Conservation (phyloP, 2,329 filamentous ascomycete species). For the Zymoseptoria brevis region DNA sequence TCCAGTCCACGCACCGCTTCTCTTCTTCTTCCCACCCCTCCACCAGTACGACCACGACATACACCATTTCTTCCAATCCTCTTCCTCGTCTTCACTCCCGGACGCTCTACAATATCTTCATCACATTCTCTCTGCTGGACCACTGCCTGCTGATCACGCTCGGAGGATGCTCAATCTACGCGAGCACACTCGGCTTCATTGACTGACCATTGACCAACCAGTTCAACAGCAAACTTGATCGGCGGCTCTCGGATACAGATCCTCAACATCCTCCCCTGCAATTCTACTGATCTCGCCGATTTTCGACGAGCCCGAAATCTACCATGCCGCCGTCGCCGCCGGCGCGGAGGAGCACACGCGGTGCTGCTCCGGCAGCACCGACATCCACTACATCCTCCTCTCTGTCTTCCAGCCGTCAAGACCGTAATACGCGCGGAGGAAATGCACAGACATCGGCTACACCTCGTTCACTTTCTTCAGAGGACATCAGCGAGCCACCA, state of each 20-base stretch:
- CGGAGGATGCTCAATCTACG: not conserved
- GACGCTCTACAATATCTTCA: not conserved
- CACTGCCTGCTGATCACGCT: slow-evolving; percentile 3
- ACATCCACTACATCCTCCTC: slow-evolving; percentile 70
- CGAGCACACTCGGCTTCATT: not conserved
- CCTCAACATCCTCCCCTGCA: not conserved
- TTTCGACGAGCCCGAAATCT: not conserved
- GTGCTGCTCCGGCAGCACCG: slow-evolving; percentile 44
- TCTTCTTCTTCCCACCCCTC: not conserved
- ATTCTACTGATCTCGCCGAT: not conserved
- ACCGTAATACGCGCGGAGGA: slow-evolving; percentile 62
- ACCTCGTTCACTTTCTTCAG: slow-evolving; percentile 63
- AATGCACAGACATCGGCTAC: slow-evolving; percentile 71
- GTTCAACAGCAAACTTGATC: not conserved
- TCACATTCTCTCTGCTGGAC: slow-evolving; percentile 2
- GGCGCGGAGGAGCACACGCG: slow-evolving; percentile 76
- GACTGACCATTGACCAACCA: not conserved
- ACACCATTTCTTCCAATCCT: not conserved
- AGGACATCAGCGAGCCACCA: slow-evolving; percentile 54
- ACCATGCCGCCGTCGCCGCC: slow-evolving; percentile 25
- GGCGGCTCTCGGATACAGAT: not conserved
- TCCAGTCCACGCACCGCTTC: not conserved
- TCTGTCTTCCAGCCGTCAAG: slow-evolving; percentile 62
- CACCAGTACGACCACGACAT: not conserved
- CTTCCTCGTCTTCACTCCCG: not conserved